Base-by-base conservation (phyloP, 2,329 filamentous ascomycete genomes). In the Celoporthe dispersa region DNA sequence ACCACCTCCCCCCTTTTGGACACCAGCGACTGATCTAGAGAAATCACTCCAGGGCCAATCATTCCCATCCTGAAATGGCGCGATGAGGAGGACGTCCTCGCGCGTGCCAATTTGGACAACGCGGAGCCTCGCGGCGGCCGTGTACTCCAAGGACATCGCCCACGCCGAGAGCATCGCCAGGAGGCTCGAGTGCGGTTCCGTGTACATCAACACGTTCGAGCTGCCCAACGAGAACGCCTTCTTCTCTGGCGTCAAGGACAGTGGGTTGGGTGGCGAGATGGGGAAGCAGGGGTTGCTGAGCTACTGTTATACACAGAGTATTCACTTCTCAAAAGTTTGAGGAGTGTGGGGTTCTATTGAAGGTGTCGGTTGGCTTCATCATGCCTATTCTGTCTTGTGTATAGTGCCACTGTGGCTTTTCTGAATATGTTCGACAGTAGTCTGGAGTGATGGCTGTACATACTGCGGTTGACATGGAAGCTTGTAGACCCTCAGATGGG, bases 11-110 rank as follows among this genome's bases (percentile, higher is more conserved):
- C 57, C 33, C 37, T 72, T 6, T 33, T 1, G 33, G 31, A 33
- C 28, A 44, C 25, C 37, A 28, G 14, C 53, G 1, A 28, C 41
- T 37, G 35, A 63, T 25, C 0, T 7, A 16, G 35, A 62, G 33
- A n/a, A n/a, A n/a, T n/a, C n/a, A n/a, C n/a, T 33, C n/a, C 41
- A 84, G 84, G 85, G 0, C 90, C 90, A 0, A 88, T 92, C 41
- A 82, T 92, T 1, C 90, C 90, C 0, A 79, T 91, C 9, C 75
- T 91, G 68, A 85, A 83, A 28, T 92, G 89, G 88, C 80, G 81
- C 0, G 82, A 86, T 37, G 89, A 92, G 71, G 84, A 84, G 6
- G 88, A 91, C 25, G 87, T 90, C 0, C 79, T 91, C 39, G 76
- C 76, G 1, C 83, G 87, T 4, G 88, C 86, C 1, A 90, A 90